These are phyloP conservation scores for Elongisporangium prolatum DNA, from an alignment of 352 stramenopile species.

Conservation along the genomic window DNA sequence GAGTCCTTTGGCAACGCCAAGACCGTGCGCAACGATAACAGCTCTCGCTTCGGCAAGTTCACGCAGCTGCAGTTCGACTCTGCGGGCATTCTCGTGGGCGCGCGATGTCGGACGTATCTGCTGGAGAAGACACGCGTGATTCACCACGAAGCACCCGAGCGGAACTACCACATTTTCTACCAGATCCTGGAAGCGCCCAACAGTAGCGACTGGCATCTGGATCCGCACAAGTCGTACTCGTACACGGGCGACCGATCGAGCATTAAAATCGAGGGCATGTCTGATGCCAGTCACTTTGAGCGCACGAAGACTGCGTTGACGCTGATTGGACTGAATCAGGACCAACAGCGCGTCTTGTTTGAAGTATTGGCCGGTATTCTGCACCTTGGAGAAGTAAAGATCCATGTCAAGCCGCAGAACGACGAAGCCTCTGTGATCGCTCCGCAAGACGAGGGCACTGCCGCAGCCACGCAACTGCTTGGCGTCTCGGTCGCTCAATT, in stretches of 20 bases:
- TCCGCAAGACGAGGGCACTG: conserved; percentile 23
- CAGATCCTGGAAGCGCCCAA: conserved; percentile 25
- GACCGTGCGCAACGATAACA: conserved; percentile 98
- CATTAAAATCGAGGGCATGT: conserved; percentile 69
- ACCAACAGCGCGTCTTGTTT: conserved; percentile 61
- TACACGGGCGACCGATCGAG: conserved; percentile 60
- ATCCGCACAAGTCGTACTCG: conserved; percentile 21
- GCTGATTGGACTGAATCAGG: conserved; percentile 53
- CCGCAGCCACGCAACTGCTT: conserved; percentile 44
- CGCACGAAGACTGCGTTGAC: conserved; percentile 55
- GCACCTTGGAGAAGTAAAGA: conserved; percentile 95
- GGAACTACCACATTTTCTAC: conserved; percentile 87
- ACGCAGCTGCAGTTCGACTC: conserved; percentile 94
- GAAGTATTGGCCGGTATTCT: conserved; percentile 89
- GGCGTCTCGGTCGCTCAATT: conserved; percentile 46
- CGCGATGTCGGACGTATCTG: conserved; percentile 86
- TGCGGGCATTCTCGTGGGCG: conserved; percentile 60
- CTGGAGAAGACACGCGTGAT: conserved; percentile 92
- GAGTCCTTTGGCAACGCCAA: conserved; percentile 90
- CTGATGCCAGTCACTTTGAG: conserved; percentile 67
- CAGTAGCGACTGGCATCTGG: conserved; percentile 3
- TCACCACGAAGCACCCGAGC: conserved; percentile 55
- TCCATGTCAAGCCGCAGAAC: conserved; percentile 63
- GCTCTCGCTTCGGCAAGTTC: conserved; percentile 95
- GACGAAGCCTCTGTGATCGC: conserved; percentile 68